phyloP scores from a whole-genome alignment of 345 rosid genomes.

The Lumnitzera littorea region DNA sequence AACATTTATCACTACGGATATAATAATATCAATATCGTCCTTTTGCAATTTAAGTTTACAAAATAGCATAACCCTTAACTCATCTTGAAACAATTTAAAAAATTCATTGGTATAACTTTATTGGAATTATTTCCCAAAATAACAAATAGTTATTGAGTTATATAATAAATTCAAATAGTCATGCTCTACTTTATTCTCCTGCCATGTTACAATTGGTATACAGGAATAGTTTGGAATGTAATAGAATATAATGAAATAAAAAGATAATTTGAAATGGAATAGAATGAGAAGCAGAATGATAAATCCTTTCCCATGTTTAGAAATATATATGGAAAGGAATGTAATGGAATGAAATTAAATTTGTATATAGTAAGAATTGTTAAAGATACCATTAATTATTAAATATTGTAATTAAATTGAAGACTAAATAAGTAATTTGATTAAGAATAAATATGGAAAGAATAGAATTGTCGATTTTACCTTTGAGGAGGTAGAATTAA shows the following conservation, averaged over 20 bases:
- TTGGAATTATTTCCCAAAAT: slow-evolving; percentile 38
- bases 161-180: slow-evolving; percentile 32
- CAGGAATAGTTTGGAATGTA: slow-evolving; percentile 8
- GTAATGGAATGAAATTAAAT: too few relatives aligned
- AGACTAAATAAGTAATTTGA: too few relatives aligned
- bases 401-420: too few relatives aligned
- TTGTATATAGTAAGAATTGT: too few relatives aligned
- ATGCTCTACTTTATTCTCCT: slow-evolving; percentile 37
- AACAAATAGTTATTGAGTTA: slow-evolving; percentile 27
- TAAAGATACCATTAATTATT: too few relatives aligned
- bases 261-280: too few relatives aligned
- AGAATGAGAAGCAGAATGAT: too few relatives aligned
- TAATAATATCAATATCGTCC: slow-evolving; percentile 12
- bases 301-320: too few relatives aligned
- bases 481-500: too few relatives aligned
- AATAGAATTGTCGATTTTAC: too few relatives aligned
- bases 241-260: too few relatives aligned
- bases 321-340: too few relatives aligned
- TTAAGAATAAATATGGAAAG: neutral
- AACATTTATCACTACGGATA: slow-evolving; percentile 36
- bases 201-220: slow-evolving; percentile 22
- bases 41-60: slow-evolving; percentile 26
- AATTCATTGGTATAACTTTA: slow-evolving; percentile 45
- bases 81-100: slow-evolving; percentile 28
- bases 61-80: slow-evolving; percentile 41